Conservation (phyloP, 139 green algal genomes). For the Haematococcus sp. region DNA sequence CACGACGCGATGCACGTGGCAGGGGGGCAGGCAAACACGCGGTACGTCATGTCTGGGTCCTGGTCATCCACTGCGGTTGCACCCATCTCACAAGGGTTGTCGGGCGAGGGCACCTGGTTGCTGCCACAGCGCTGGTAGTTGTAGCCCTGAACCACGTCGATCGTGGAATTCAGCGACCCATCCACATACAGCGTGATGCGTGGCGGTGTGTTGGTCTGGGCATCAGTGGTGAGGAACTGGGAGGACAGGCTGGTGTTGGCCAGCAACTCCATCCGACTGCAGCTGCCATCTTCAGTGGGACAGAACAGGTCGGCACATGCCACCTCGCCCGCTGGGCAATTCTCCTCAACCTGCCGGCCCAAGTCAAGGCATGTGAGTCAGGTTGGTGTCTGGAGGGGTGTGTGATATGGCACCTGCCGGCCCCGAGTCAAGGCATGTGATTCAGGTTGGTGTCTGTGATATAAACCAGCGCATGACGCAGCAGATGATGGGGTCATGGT, state of each 20-base stretch:
- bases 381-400: too few relatives aligned
- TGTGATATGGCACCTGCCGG: too few relatives aligned
- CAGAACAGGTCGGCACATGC: not conserved
- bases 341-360: too few relatives aligned
- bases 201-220: not conserved
- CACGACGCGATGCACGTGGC: conserved; percentile 24
- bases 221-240: not conserved
- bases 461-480: too few relatives aligned
- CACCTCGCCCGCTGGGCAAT: too few relatives aligned
- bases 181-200: not conserved
- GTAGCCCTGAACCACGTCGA: not conserved
- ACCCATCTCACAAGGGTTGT: conserved; percentile 27
- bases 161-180: conserved; percentile 11
- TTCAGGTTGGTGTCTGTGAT: too few relatives aligned
- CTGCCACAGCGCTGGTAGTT: not conserved
- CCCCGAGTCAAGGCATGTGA: too few relatives aligned
- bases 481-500: too few relatives aligned
- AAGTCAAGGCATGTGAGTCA: too few relatives aligned
- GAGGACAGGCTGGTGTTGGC: not conserved
- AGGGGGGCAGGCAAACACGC: conserved; percentile 41
- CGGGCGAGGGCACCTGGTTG: conserved; percentile 1
- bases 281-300: not conserved
- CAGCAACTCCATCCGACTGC: not conserved
- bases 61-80: conserved; percentile 21
- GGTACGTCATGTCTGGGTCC: conserved; percentile 31